Base-by-base conservation (phyloP, 805 yeast genomes). In the Hanseniaspora hatyaiensis region DNA sequence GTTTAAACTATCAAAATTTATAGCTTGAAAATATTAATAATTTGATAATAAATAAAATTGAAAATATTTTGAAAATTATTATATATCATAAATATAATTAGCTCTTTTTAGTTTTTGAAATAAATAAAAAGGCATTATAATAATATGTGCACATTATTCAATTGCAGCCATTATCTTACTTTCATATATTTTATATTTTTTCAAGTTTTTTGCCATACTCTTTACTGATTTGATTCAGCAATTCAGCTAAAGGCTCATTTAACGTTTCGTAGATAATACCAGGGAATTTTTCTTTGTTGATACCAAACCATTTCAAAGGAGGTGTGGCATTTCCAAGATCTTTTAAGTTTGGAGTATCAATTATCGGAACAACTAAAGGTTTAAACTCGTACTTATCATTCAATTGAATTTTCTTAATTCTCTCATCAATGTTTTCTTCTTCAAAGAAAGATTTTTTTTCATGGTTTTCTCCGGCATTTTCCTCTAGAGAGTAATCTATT, bases 311-410 rank as follows among this genome's bases (percentile, higher is more conserved):
- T 60, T 92, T 98, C 50, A 92, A 65, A 2, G 98, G 98, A 1
- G 98, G 98, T 0, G 98, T 92, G 1, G 96, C 97, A 64, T 82
- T 88, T 22, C 98, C 97, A 56, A 92, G 70, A 57, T 92, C 97
- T 57, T 78, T 78, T 57, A 92, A 68, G 54, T 81, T 89, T 2
- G 97, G 97, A 16, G 92, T 83, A 52, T 83, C 94, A 31, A 92
- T 86, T 6, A 75, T 68, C 0, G 96, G 95, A 9, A 82, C 82
- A 31, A 72, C 77, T 9, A 83, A 57, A 0, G 97, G 75, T 28
- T 69, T 56, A 55, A 86, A 86, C 0, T 60, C 60, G 56, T 72
- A 84, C 34, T 65, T 65, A 31, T 66, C 62, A 47, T 72, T 75
- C 19, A 69, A 58, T 13, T 52, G 40, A 22, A 70, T 73, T 49